Percentiles rank a stretch among this genome's conserved stretches.
phyloP scores from a whole-genome alignment of 106 monocot genomes.

The Dendrobium nobile region DNA sequence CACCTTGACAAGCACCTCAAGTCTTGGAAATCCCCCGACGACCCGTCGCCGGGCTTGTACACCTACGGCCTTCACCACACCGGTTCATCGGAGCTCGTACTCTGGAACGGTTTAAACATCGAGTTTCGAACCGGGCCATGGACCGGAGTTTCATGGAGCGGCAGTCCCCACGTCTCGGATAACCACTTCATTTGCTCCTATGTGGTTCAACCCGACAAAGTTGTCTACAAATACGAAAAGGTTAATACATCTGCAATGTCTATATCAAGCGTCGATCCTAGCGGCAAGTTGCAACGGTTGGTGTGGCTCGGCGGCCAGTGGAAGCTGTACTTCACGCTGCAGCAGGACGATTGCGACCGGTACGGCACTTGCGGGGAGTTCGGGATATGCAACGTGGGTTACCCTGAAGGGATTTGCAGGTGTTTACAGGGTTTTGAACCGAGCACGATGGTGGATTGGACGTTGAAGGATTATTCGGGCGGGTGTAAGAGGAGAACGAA shows the following conservation, averaged over 20 bases:
- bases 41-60: constrained; percentile 14
- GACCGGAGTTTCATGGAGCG: constrained; percentile 3
- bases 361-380: constrained; percentile 8
- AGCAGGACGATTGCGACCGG: constrained; percentile 7
- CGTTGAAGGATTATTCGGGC: not conserved
- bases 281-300: not conserved
- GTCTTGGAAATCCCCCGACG: constrained; percentile 12
- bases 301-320: constrained; percentile 2
- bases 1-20: not conserved
- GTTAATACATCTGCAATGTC: not conserved
- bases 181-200: constrained; percentile 1
- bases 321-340: constrained; percentile 2
- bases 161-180: not conserved
- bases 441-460: not conserved
- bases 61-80: not conserved
- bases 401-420: constrained; percentile 14
- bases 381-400: constrained; percentile 5
- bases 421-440: constrained; percentile 41
- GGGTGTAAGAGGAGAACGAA: constrained; percentile 6
- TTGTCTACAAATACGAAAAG: not conserved
- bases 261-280: not conserved
- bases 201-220: not conserved
- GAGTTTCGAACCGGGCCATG: constrained; percentile 5
- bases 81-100: not conserved
- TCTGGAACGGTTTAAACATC: constrained; percentile 1